phyloP scores from a whole-genome alignment of 2,329 filamentous ascomycete genomes.

The Trichoderma sp. region DNA sequence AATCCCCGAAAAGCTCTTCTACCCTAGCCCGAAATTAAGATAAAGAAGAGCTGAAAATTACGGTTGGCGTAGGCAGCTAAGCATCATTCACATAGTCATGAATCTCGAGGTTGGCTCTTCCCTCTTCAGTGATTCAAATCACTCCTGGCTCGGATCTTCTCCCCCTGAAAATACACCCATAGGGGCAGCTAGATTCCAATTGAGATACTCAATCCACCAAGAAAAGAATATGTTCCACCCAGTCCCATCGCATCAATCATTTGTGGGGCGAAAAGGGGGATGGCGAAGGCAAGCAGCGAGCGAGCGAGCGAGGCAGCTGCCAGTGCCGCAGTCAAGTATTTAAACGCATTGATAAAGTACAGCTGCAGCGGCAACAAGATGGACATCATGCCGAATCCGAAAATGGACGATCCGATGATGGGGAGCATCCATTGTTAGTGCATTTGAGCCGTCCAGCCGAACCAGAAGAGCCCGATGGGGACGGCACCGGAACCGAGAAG shows the following conservation, averaged over 20 bases:
- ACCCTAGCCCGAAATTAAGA: neutral
- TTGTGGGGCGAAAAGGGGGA: constrained; percentile 17
- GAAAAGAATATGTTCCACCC: constrained; percentile 12
- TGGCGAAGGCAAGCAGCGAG: constrained; percentile 16
- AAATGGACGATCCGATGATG: constrained; percentile 38
- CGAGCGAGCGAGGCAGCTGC: constrained; percentile 6
- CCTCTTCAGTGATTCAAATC: neutral
- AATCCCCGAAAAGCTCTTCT: neutral
- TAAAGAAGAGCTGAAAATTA: too few species aligned
- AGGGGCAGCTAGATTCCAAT: neutral
- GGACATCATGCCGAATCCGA: constrained; percentile 4
- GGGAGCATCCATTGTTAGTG: constrained; percentile 28
- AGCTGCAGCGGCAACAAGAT: constrained; percentile 12
- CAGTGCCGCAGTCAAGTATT: neutral
- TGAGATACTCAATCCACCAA: constrained; percentile 5
- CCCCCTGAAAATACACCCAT: constrained; percentile 7
- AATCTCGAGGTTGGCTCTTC: neutral
- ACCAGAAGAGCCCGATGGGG: constrained; percentile 37
- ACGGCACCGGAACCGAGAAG: constrained; percentile 45
- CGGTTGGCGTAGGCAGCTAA: neutral
- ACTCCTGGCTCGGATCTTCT: constrained; percentile 1
- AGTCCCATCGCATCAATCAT: constrained; percentile 7
- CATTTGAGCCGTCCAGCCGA: constrained; percentile 25
- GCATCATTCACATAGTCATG: neutral
- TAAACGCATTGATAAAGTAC: neutral